These are phyloP conservation scores for Albifimbria verrucaria DNA, from an alignment of 2,329 filamentous ascomycete species.

Conservation along the genomic window DNA sequence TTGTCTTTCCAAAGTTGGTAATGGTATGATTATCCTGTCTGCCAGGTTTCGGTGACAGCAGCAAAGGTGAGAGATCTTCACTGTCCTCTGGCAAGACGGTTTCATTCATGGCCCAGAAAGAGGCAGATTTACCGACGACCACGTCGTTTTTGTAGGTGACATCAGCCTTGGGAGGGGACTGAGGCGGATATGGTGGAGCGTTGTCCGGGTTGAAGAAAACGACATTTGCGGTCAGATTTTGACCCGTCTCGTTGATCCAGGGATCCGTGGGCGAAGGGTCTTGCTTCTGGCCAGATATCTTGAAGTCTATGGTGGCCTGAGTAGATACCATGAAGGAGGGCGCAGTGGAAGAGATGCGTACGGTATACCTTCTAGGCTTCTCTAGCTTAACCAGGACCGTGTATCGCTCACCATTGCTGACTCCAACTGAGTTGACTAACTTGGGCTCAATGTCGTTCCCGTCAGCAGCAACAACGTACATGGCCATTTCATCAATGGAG, in stretches of 20 bases:
- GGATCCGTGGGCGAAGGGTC: neutral
- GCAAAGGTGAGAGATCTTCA: constrained; percentile 35
- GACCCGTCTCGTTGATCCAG: neutral
- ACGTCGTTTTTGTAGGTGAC: constrained; percentile 43
- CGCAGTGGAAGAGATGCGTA: neutral
- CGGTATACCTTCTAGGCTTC: constrained; percentile 28
- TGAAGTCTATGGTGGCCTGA: constrained; percentile 34
- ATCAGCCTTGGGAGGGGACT: constrained; percentile 35
- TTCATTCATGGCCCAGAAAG: constrained; percentile 51
- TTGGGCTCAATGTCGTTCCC: constrained; percentile 52
- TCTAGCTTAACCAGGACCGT: constrained; percentile 47
- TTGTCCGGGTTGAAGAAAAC: constrained; percentile 39
- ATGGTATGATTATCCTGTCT: constrained; percentile 43
- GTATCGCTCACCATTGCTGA: constrained; percentile 51
- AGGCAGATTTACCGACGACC: constrained; percentile 37
- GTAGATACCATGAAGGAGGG: neutral
- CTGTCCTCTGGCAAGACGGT: constrained; percentile 37
- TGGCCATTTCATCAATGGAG: constrained; percentile 49
- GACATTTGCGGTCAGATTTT: constrained; percentile 30
- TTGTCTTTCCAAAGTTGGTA: constrained; percentile 35
- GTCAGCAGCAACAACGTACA: constrained; percentile 54
- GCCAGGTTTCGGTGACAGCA: constrained; percentile 38
- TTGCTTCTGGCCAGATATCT: constrained; percentile 27
- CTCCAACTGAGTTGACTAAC: constrained; percentile 40
- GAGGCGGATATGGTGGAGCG: constrained; percentile 46